Evolutionary conservation across 331 rosid species (phyloP), one percentile per base, ranked within the genome.

Genomic region (Acacia pycnantha): DNA sequence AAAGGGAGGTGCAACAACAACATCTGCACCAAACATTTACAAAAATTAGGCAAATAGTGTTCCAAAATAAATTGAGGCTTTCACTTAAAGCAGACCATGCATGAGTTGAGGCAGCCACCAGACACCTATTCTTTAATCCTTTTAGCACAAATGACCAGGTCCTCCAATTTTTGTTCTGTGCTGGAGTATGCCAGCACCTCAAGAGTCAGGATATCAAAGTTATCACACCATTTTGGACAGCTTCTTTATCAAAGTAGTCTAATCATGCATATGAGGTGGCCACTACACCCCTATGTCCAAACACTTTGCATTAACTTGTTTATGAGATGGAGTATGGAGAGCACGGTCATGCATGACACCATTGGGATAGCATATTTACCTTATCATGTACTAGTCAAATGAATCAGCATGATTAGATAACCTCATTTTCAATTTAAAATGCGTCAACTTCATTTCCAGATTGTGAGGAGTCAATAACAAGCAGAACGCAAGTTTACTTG

Each of bases 1-100:
- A 85, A 90, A 96, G 79, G 99, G 99, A 80, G 99, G 99, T 46
- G 98, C 95, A 62, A 94, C 99, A 65, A 96, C 97, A 85, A 96
- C 92, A 91, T 96, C 99, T 96, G 97, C 74, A 82, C 77, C 73
- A 73, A 79, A 76, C 41, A 75, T 19, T 66, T 50, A 12, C 53
- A 74, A 74, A 40, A 71, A 24, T 72, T 65, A 77, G 37, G 70
- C 79, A 68, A 54, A 70, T 56, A 37, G 27, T 46, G 31, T 21
- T 46, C 21, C 26, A 82, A 73, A 72, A 54, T 27, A 82, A 40
- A 48, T 22, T 26, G 74, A 74, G 76, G 53, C 43, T 56, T 50
- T 82, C 29, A 18, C 74, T 66, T 27, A 70, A 62, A 44, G 62
- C 35, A 27, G 74, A 48, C 16, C 8, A 51, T 69, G 46, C 16